Evolutionary conservation across 202 grass and related monocot species (phyloP), one percentile per base, ranked within the genome.

Genomic region (Hordeum pubiflorum): DNA sequence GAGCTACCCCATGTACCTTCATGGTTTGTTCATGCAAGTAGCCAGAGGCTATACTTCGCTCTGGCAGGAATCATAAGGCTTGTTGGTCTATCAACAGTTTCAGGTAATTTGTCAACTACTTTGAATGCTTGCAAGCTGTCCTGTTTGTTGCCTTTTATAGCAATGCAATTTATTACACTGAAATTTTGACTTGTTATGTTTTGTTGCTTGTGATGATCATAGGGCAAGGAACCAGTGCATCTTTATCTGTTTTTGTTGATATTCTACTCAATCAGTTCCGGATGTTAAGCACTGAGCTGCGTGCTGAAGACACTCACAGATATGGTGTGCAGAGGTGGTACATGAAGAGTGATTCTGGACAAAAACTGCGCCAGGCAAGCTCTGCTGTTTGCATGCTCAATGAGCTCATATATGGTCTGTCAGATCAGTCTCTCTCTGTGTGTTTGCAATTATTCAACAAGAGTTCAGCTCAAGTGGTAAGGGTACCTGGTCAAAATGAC

Each of bases 391-490:
- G 95, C 79, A 93, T 98, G 88, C 77, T 98, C 76, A 98, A 86
- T 79, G 95, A 98, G 82, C 93, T 98, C 72, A 88, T 98, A 76
- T 98, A 93, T 79, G 95, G 95, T 73, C 59, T 94, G 75, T 98
- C 92, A 58, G 88, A 87, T 85, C 79, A 72, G 78, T 90, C 92
- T 65, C 71, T 98, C 79, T 41, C 63, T 91, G 73, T 79, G 68
- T 91, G 84, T 82, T 89, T 60, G 74, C 80, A 81, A 86, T 60
- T 91, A 31, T 91, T 95, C 54, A 82, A 83, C 58, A 87, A 89
- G 54, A 62, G 48, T 27, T 83, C 83, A 76, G 81, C 73, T 85
- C 70, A 72, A 69, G 52, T 75, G 43, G 9, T 23, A 40, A 39
- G 60, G 58, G 18, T 52, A 81, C 41, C n/a, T 82, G 46, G 65